These are phyloP conservation scores for Solanum chmielewskii DNA, from an alignment of 257 asterid genomes.

Conservation along the genomic window DNA sequence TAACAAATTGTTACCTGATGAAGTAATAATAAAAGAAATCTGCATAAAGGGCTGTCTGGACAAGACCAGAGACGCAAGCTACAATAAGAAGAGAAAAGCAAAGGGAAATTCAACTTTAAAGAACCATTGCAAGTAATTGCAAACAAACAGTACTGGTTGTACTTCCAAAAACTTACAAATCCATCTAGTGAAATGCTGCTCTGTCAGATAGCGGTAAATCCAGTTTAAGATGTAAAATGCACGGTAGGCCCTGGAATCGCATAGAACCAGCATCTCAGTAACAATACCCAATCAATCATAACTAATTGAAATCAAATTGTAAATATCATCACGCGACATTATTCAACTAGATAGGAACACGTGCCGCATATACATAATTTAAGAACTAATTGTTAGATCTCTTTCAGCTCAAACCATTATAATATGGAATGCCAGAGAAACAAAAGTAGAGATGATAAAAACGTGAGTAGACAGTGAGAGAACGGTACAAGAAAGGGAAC, in stretches of 20 bases:
- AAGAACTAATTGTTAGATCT: background rate
- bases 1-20: constrained; percentile 44
- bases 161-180: constrained; percentile 45
- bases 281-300: background rate
- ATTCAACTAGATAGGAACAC: background rate
- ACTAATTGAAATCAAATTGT: background rate
- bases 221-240: constrained; percentile 82
- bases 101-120: background rate
- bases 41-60: constrained; percentile 85
- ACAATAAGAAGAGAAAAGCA: background rate
- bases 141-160: background rate
- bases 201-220: constrained; percentile 91
- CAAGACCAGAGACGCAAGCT: constrained; percentile 76
- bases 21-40: constrained; percentile 96
- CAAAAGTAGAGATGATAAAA: background rate
- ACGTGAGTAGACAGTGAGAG: background rate
- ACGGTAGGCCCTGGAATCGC: constrained; percentile 67
- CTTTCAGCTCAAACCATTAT: background rate
- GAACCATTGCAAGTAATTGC: background rate
- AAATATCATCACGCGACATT: background rate
- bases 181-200: constrained; percentile 63
- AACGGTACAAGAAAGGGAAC: background rate
- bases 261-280: background rate
- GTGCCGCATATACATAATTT: background rate
- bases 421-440: background rate